Conservation (phyloP, 352 stramenopile species). For the Phytophthora pistaciae region DNA sequence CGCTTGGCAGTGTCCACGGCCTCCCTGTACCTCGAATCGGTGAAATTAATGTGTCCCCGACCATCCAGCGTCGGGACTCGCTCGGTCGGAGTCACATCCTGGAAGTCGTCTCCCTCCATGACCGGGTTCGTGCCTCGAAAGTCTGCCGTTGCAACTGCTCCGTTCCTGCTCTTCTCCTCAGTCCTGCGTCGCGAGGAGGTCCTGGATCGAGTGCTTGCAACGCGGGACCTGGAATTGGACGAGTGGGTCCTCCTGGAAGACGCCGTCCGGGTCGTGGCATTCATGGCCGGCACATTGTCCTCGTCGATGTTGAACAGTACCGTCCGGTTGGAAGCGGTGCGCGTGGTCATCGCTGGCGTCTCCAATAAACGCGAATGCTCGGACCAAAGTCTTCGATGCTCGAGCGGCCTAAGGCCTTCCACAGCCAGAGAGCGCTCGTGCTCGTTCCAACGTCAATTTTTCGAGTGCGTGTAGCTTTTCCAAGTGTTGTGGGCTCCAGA, state of each 20-base stretch:
- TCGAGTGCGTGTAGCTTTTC: constrained; percentile 5
- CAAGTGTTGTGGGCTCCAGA: constrained; percentile 8
- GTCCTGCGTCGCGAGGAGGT: constrained; percentile 13
- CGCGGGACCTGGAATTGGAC: constrained; percentile 26
- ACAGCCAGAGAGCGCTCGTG: constrained; percentile 1
- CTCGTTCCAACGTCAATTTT: constrained; percentile 18
- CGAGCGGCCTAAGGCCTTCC: neutral
- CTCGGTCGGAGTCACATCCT: constrained; percentile 4
- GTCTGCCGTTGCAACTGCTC: constrained; percentile 19
- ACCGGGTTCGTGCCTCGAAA: constrained; percentile 26
- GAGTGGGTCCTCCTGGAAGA: constrained; percentile 18
- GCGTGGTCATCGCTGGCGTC: constrained; percentile 30
- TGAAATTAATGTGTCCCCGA: constrained; percentile 38
- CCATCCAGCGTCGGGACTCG: constrained; percentile 34
- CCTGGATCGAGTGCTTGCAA: constrained; percentile 14
- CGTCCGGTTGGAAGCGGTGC: constrained; percentile 37
- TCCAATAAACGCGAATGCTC: neutral
- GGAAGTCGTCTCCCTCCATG: constrained; percentile 18
- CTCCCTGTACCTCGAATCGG: constrained; percentile 31
- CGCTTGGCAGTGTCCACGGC: constrained; percentile 26
- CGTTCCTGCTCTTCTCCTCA: constrained; percentile 9
- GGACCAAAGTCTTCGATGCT: constrained; percentile 13
- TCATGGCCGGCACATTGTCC: constrained; percentile 31
- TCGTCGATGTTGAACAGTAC: constrained; percentile 59
- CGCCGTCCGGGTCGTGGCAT: constrained; percentile 25